These are phyloP conservation scores for Calonectria honghensis DNA, from an alignment of 2,329 filamentous ascomycete genomes.

Conservation along the genomic window DNA sequence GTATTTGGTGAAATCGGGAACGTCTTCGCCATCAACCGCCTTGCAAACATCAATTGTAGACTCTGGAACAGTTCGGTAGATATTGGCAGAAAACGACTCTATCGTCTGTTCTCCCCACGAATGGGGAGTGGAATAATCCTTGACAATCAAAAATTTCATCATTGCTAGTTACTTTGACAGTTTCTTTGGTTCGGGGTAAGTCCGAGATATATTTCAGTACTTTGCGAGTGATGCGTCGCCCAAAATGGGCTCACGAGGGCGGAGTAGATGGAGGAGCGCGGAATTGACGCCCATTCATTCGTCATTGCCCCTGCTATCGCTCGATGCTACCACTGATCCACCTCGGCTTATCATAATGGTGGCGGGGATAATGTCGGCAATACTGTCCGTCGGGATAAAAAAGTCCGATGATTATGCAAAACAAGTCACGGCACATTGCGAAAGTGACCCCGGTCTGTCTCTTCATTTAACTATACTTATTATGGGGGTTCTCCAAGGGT, in stretches of 20 bases:
- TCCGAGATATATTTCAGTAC: background rate
- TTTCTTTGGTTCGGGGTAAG: background rate
- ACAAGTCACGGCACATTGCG: too few species aligned
- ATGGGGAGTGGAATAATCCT: conserved; percentile 23
- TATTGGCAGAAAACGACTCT: conserved; percentile 8
- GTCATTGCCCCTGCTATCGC: conserved; percentile 8
- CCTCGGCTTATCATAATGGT: conserved; percentile 4
- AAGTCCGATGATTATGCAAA: background rate
- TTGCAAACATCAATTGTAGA: conserved; percentile 24
- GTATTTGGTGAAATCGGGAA: conserved; percentile 23
- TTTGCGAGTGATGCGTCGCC: background rate
- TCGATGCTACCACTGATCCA: background rate
- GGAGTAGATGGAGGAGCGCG: background rate
- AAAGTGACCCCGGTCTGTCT: too few species aligned
- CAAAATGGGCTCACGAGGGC: background rate
- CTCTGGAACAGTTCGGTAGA: background rate
- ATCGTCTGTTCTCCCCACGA: conserved; percentile 22
- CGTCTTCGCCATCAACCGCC: background rate
- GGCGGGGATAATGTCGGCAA: background rate
- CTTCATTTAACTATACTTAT: too few species aligned
- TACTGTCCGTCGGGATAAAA: background rate
- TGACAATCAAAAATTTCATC: conserved; percentile 10
- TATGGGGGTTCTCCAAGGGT: too few species aligned
- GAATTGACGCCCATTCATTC: conserved; percentile 13
- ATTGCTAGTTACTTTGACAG: background rate